Base-by-base conservation (phyloP, 2,329 filamentous ascomycete species). In the Phialophora expanda region DNA sequence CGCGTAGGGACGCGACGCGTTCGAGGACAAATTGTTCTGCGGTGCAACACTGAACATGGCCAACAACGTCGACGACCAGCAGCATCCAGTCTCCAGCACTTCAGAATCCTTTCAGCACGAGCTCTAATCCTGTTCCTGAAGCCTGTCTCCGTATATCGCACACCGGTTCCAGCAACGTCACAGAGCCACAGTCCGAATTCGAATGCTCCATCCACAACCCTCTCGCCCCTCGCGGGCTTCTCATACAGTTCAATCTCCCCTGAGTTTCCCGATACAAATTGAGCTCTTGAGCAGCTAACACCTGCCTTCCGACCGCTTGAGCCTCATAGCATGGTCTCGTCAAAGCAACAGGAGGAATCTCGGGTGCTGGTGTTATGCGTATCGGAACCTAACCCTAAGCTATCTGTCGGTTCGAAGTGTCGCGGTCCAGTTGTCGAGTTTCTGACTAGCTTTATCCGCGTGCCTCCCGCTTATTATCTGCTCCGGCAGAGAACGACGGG, bases 371-470 rank as follows among this genome's bases (percentile, higher is more conserved):
- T 86, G 84, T 86, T 89, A 87, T 83, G 83, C 82, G 80, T 82
- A 80, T 89, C 88, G 92, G 91, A 93, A 93, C 91, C 93, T 96
- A 97, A 96, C 93, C 93, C 93, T 97, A 97, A 90, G 85, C 82
- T 82, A 79, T 82, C 76, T 78, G 82, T 87, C 90, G 90, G 91
- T 88, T 87, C 76, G 61, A 65, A 91, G 90, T 85, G 75, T 93
- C 90, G 87, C 87, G 87, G 83, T 84, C 77, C 78, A 82, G 89
- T 90, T 88, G 88, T 88, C 84, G 81, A 41, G 85, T 80, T 81
- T 82, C 82, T 84, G 84, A 87, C 93, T 77, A 93, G 93, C 79
- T 80, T 76, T 75, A 74, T 70, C 73, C 70, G 71, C 71, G 71
- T 74, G 75, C 70, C 73, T 70, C 65, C 64, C 66, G 66, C 67